Base-by-base conservation (phyloP, 2,329 filamentous ascomycete species). In the Ophiostoma sp. region DNA sequence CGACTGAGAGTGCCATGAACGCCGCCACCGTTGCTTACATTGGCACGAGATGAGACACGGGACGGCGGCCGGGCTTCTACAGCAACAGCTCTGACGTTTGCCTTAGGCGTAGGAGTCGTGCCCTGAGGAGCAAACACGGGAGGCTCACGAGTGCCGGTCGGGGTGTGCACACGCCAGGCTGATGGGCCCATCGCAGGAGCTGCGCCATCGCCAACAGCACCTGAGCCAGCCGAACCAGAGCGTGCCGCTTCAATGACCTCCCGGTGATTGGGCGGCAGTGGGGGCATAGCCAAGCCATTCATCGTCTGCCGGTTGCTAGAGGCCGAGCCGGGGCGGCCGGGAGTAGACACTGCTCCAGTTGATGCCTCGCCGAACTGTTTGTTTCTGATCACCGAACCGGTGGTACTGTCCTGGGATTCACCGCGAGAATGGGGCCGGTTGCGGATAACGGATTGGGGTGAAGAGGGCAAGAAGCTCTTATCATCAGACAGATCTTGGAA, bases 221-320 rank as follows among this genome's bases (percentile, higher is more conserved):
- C 35, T 2, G 72, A 72, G 1, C 84, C 76, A 72, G 84, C 80
- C 5, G 87, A 87, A 31, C 82, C 81, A 36, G 85, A 83, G 72
- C 88, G 89, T 54, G 91, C 92, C 67, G 92, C 92, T 75, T 94
- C 90, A 75, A 97, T 97, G 71, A 86, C 89, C 79, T 95, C 87
- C 74, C 88, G 91, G 78, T 97, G 93, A 77, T 97, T 94, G 15
- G 83, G 75, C 57, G 94, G 94, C 71, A 97, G 83, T 41, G 93
- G 93, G 52, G 93, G 93, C 82, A 81, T 77, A 39, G 80, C 78
- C 23, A 35, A 66, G 48, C 80, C 78, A 1, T 79, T 72, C 13
- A 80, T 80, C 48, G 76, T 33, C 7, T 66, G 77, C 39, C 79
- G 86, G 65, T 85, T 84, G 78, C 93, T 97, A 52, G 52, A 57